Evolutionary conservation across 176 grass and related monocot genomes (phyloP), one percentile per base, ranked within the genome.

Genomic region (Leersia perrieri): DNA sequence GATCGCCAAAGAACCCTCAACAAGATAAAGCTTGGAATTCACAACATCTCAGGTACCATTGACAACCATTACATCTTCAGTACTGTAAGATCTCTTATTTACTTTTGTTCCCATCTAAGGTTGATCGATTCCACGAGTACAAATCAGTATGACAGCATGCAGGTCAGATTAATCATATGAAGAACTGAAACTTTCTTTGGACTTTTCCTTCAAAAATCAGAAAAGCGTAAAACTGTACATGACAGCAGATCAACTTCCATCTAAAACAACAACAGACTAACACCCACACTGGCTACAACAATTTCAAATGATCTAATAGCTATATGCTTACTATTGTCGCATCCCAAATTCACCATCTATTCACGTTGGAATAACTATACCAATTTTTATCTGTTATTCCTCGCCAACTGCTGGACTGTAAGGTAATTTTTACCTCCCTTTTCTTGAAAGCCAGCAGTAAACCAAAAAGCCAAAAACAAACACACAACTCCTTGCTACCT

Each of bases 301-400:
- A 31, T 63, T 63, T 38, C 10, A 75, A 84, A 80, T 44, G 39
- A 62, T 39, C 18, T 22, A n/a, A n/a, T n/a, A n/a, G n/a, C n/a
- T 18, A 63, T 63, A 63, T 25, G 80, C 69, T 80, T 75, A 75
- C 75, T 14, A 51, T 40, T 18, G 39, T 35, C 31, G 39, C 27
- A 51, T 51, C 73, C 33, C 58, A 65, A 30, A 16, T 69, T 23
- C 27, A 15, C 60, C 74, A 44, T 57, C 30, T 78, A 28, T 63
- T 66, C 33, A n/a, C 14, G 35, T 42, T 55, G 66, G 72, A 72
- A 76, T 22, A 83, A 31, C 41, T 79, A 63, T 20, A 57, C 60
- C 66, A 72, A 42, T 20, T n/a, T 32, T 60, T 49, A 39, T 31
- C n/a, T 63, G 22, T 14, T 72, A 73, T 39, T 47, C 22, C n/a